Conservation (phyloP, 225 moss, liverwort and hornwort genomes). For the Sphagnum contortum region DNA sequence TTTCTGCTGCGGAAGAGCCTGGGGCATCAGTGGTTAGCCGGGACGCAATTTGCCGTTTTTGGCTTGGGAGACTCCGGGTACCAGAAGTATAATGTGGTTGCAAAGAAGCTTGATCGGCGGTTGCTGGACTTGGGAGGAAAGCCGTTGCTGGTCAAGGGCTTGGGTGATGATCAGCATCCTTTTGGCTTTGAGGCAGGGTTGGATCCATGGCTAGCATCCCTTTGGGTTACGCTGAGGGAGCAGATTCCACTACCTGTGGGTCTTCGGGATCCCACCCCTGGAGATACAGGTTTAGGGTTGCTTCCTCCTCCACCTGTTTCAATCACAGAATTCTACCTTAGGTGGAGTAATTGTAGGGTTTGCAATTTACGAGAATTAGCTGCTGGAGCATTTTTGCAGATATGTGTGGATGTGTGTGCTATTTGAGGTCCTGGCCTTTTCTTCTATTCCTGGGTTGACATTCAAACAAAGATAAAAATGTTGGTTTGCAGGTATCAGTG, state of each 20-base stretch:
- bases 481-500: constrained; percentile 21
- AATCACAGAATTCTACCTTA: no score
- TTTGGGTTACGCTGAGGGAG: constrained; percentile 70
- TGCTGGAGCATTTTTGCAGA: no score
- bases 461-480: no score
- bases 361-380: no score
- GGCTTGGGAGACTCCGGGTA: constrained; percentile 97
- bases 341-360: no score
- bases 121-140: constrained; percentile 72
- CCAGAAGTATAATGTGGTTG: constrained; percentile 84
- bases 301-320: no score
- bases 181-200: constrained; percentile 96
- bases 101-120: constrained; percentile 89
- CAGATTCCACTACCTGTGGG: constrained; percentile 61
- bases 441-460: no score
- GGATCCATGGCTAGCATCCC: constrained; percentile 76
- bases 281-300: constrained; percentile 44
- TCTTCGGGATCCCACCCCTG: constrained; percentile 55
- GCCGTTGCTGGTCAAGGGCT: constrained; percentile 53
- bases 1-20: constrained; percentile 82
- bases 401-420: no score
- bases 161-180: constrained; percentile 96
- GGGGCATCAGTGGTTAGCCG: constrained; percentile 54
- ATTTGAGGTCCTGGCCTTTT: no score
- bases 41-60: constrained; percentile 63